Percentiles rank a stretch among this genome's conserved stretches.
Evolutionary conservation across 2,329 filamentous ascomycete genomes (phyloP).

Genomic region (Diaporthe ilicicola): DNA sequence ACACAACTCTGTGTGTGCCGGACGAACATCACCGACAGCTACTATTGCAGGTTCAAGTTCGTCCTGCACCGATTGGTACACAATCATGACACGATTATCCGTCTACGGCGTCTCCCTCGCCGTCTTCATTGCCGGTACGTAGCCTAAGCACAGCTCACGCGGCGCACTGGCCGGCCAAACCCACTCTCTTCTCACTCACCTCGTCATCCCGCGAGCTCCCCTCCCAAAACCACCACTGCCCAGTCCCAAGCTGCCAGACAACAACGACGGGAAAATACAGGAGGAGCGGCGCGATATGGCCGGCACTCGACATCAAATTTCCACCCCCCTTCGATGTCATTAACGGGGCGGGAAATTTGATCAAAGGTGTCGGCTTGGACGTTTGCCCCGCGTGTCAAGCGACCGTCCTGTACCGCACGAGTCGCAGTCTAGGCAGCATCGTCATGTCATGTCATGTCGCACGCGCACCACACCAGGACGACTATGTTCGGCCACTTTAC

Average conservation of each 20-base stretch:
- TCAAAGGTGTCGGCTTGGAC: not conserved
- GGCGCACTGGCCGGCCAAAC: not conserved
- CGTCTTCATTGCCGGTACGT: conserved; percentile 33
- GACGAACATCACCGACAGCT: not conserved
- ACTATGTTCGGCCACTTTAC: not conserved
- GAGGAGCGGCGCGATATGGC: not conserved
- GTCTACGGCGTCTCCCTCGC: conserved; percentile 33
- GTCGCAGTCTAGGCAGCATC: conserved; percentile 3
- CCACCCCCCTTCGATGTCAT: not conserved
- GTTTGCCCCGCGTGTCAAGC: conserved; percentile 1
- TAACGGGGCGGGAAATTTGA: not conserved
- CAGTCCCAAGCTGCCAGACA: not conserved
- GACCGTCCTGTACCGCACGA: not conserved
- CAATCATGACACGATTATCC: conserved; percentile 33
- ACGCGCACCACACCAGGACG: not conserved
- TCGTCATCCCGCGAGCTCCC: not conserved
- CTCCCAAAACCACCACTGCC: not conserved
- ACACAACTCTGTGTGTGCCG: not conserved
- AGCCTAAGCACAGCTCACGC: not conserved
- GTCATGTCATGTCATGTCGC: conserved; percentile 8
- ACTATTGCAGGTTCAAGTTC: conserved; percentile 16
- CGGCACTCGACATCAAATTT: not conserved
- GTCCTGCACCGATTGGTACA: conserved; percentile 17
- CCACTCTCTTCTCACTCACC: not conserved
- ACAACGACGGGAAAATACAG: too few species aligned